Evolutionary conservation across 1,284 basidiomycete genomes (phyloP), one percentile per base, ranked within the genome.

Genomic region (Melanopsichium pennsylvanicum): DNA sequence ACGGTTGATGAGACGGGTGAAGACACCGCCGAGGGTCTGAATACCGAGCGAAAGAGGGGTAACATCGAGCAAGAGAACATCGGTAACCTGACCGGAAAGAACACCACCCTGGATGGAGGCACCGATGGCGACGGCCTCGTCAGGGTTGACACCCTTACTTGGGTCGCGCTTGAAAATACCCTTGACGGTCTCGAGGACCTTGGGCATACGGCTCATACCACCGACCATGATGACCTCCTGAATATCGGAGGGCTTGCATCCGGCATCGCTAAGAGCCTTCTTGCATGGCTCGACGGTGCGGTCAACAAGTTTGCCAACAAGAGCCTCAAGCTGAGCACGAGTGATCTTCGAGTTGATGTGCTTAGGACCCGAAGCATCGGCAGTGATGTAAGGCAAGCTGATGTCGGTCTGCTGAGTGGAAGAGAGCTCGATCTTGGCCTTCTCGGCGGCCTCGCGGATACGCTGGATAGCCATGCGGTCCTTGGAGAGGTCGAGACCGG

Each of bases 391-490:
- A 3, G 94, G 95, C 74, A 97, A 83, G 95, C 84, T 97, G 51
- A 54, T 54, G 51, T 54, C 51, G 43, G 51, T 54, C 36, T 38
- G 38, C 32, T 38, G 37, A 33, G 51, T 45, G 22, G 91, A 93
- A 33, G 93, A 97, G 19, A 97, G 86, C 83, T 97, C 95, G 59
- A 96, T 96, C 88, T 98, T 98, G 72, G 95, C 95, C 86, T 97
- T 97, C 86, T 97, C 95, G 23, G 94, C 93, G 23, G 95, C 95
- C 83, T 97, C 95, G 81, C 95, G 92, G 75, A 98, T 92, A 84
- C 95, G 93, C 84, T 97, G 95, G 76, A 98, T 92, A n/a, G 95
- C 93, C 90, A 97, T 96, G 52, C 90, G 87, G 82, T 98, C 95
- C 71, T 86, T 85, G 74, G 85, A 86, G 39, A 97, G 87, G 81